A percentile compares a stretch with the other conserved stretches of the same genome.
Evolutionary conservation across 2,329 filamentous ascomycete species (phyloP).

Genomic region (Scytalidium lignicola): DNA sequence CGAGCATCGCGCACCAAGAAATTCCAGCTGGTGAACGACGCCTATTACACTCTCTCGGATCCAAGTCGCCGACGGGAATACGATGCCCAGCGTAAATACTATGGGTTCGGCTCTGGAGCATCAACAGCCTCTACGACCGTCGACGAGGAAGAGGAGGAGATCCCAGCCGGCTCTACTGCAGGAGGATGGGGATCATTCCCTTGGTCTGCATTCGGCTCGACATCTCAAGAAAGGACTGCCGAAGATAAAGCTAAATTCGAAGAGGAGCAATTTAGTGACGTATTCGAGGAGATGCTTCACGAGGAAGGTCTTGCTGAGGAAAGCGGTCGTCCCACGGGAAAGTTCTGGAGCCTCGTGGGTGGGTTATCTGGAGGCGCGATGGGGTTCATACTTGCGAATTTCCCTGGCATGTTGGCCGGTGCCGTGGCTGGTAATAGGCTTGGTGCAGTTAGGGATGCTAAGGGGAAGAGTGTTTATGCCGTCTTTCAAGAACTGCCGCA

Average conservation of each 20-base stretch:
- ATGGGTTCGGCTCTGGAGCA: conserved; percentile 38
- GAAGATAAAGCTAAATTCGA: conserved; percentile 55
- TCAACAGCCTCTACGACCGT: conserved; percentile 37
- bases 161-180: conserved; percentile 31
- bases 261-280: conserved; percentile 79
- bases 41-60: conserved; percentile 89
- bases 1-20: conserved; percentile 74
- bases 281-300: conserved; percentile 86
- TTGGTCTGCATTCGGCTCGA: conserved; percentile 64
- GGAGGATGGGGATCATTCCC: conserved; percentile 52
- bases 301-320: conserved; percentile 79
- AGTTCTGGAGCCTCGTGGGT: conserved; percentile 84
- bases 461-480: conserved; percentile 89
- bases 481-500: conserved; percentile 80
- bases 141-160: conserved; percentile 37
- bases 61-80: conserved; percentile 72
- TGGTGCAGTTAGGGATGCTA: conserved; percentile 84
- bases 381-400: conserved; percentile 92
- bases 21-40: conserved; percentile 90
- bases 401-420: conserved; percentile 82
- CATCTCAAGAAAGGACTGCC: conserved; percentile 33
- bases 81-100: conserved; percentile 64
- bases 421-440: conserved; percentile 88
- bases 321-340: conserved; percentile 55
- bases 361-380: conserved; percentile 83